phyloP scores from a whole-genome alignment of 371 early-diverging fungal species.

The Mucor irregularis region DNA sequence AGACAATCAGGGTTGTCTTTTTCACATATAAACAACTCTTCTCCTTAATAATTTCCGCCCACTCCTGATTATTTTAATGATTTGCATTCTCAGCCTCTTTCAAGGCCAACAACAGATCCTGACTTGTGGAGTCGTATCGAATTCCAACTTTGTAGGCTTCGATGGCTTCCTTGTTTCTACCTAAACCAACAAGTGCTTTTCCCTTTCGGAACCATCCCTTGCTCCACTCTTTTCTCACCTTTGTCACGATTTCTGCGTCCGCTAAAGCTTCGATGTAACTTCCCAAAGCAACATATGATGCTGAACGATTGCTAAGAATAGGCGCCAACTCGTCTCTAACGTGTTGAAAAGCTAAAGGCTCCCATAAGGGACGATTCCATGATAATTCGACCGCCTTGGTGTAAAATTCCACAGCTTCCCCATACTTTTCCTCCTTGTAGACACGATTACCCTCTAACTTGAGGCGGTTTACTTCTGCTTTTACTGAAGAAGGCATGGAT shows the following conservation, averaged over 20 bases:
- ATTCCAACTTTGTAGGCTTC: conserved; percentile 63
- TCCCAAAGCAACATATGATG: conserved; percentile 60
- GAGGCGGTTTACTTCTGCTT: conserved; percentile 58
- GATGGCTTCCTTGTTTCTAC: conserved; percentile 61
- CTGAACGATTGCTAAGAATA: conserved; percentile 70
- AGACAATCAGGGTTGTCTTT: neutral
- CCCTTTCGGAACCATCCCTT: conserved; percentile 81
- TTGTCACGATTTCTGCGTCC: conserved; percentile 71
- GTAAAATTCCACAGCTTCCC: conserved; percentile 68
- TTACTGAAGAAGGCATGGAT: conserved; percentile 51
- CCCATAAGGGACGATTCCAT: conserved; percentile 74
- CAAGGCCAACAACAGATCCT: conserved; percentile 48
- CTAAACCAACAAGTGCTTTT: conserved; percentile 65
- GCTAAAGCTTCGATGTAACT: conserved; percentile 70
- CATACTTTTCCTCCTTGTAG: conserved; percentile 62
- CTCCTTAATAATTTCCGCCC: neutral
- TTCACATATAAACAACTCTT: neutral
- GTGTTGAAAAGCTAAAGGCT: conserved; percentile 54
- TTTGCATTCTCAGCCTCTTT: conserved; percentile 22
- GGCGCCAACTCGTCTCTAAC: conserved; percentile 68
- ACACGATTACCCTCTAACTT: conserved; percentile 70
- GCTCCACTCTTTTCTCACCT: conserved; percentile 69
- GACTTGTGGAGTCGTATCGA: conserved; percentile 60
- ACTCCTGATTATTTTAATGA: neutral
- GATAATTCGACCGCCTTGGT: conserved; percentile 66